Conservation (phyloP, 2,329 filamentous ascomycete genomes). For the Calonectria pauciramosa region DNA sequence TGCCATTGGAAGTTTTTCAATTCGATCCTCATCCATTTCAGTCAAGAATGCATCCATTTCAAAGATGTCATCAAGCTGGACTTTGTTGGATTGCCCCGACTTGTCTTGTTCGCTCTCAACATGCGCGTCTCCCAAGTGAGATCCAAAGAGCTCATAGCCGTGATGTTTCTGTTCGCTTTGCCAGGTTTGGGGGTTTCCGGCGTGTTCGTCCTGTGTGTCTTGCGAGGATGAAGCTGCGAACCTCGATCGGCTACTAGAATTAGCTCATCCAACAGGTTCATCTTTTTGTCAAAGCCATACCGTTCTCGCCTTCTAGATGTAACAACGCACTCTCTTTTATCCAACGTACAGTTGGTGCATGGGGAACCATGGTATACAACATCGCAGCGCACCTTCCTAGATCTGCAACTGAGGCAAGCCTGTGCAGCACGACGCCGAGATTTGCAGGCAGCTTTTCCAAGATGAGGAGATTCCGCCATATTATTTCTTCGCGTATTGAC, state of each 20-base stretch:
- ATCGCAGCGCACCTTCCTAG: slow-evolving; percentile 34
- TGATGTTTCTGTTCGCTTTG: neutral
- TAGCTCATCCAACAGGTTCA: neutral
- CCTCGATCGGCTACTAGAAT: neutral
- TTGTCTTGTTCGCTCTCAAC: no score
- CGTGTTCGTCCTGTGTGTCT: neutral
- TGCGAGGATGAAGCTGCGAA: neutral
- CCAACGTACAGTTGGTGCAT: slow-evolving; percentile 33
- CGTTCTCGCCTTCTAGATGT: slow-evolving; percentile 16
- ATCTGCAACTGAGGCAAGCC: slow-evolving; percentile 8
- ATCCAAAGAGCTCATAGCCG: neutral
- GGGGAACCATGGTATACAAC: slow-evolving; percentile 28
- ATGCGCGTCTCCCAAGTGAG: neutral
- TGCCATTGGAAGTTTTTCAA: neutral
- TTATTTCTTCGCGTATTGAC: neutral
- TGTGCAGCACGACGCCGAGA: neutral
- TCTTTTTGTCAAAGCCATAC: neutral
- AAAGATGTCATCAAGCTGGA: neutral
- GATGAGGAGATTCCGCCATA: neutral
- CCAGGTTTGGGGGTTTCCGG: neutral
- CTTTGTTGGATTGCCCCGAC: neutral
- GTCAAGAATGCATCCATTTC: slow-evolving; percentile 1
- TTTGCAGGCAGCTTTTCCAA: neutral
- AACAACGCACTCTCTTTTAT: slow-evolving; percentile 24
- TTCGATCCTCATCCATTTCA: neutral